These are phyloP conservation scores for Primulina eburnea DNA, from an alignment of 257 asterid genomes.

Conservation along the genomic window DNA sequence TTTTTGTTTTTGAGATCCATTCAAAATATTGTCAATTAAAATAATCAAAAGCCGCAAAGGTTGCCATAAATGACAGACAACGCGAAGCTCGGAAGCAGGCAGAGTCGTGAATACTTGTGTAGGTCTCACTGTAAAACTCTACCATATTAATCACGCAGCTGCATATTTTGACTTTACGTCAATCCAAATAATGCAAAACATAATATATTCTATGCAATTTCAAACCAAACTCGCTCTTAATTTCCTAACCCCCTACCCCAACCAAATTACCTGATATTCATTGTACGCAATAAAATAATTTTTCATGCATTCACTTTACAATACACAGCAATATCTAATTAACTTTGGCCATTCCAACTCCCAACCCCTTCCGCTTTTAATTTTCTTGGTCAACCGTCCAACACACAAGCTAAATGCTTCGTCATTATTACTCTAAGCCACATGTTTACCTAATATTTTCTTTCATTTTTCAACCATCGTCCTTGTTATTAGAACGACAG, in stretches of 20 bases:
- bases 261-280: not conserved
- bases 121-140: not conserved
- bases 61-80: not conserved
- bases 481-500: too few species aligned
- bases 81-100: not conserved
- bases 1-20: too few species aligned
- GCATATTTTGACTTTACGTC: not conserved
- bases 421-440: not conserved
- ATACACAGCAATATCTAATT: too few species aligned
- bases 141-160: not conserved
- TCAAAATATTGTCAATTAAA: too few species aligned
- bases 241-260: not conserved
- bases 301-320: constrained; percentile 11
- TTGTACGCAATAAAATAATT: too few species aligned
- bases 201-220: not conserved
- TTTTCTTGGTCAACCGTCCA: constrained; percentile 37
- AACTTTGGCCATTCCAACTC: constrained; percentile 24
- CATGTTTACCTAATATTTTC: not conserved
- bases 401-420: not conserved
- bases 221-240: not conserved
- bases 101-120: not conserved
- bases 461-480: not conserved
- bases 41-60: too few species aligned
- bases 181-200: not conserved
- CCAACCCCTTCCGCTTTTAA: constrained; percentile 27